phyloP scores from a whole-genome alignment of 805 yeast genomes.

The Pichia phayaonensis region DNA sequence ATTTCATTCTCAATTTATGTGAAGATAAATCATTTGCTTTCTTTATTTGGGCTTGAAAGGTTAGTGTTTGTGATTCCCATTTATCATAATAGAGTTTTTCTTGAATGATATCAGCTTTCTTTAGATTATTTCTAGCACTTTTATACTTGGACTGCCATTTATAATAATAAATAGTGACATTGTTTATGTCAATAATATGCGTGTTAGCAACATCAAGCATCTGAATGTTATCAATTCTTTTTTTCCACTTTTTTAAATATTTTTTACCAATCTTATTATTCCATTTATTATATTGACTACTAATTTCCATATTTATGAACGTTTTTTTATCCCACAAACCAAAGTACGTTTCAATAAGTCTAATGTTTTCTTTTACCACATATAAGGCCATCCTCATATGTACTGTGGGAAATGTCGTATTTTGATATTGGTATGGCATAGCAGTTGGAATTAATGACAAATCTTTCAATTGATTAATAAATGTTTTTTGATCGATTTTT shows the following conservation, averaged over 20 bases:
- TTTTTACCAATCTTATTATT: not conserved
- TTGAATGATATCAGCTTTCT: not conserved
- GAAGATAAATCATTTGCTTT: not conserved
- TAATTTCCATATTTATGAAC: not conserved
- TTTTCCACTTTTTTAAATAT: not conserved
- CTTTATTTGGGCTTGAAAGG: not conserved
- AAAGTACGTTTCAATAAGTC: constrained; percentile 17
- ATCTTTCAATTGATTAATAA: constrained; percentile 16
- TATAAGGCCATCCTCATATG: constrained; percentile 24
- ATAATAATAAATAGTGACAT: not conserved
- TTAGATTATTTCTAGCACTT: not conserved
- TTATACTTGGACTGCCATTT: not conserved
- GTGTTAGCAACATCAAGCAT: not conserved
- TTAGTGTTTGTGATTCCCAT: not conserved
- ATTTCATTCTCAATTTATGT: not conserved
- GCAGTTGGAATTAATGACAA: constrained; percentile 24
- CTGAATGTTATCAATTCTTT: not conserved
- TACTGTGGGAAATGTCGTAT: constrained; percentile 16
- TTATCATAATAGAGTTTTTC: not conserved
- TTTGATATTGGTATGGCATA: constrained; percentile 14
- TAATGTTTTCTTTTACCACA: constrained; percentile 12
- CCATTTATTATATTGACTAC: not conserved
- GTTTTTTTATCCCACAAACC: constrained; percentile 13
- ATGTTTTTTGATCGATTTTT: constrained; percentile 10
- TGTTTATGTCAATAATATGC: not conserved